Conservation (phyloP, 495 filamentous ascomycete species). For the Xylaria palmicola region DNA sequence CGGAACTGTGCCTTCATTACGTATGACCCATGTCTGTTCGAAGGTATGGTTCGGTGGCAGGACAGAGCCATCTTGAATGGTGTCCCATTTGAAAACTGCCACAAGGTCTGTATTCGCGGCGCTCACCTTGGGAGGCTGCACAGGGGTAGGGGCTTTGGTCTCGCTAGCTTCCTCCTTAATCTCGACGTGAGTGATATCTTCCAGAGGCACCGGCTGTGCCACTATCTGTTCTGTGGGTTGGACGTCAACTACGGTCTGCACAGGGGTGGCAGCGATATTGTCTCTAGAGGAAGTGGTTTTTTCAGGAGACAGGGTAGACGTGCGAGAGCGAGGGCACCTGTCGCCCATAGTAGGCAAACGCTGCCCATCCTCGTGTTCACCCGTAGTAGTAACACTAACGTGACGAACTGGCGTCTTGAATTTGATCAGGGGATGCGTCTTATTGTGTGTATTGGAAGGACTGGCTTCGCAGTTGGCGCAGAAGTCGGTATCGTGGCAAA, state of each 20-base stretch:
- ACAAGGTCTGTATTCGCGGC: slow-evolving; percentile 46
- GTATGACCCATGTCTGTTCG: slow-evolving; percentile 87
- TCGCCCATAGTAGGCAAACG: slow-evolving; percentile 68
- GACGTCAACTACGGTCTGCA: slow-evolving; percentile 72
- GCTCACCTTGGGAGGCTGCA: slow-evolving; percentile 5
- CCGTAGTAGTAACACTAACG: slow-evolving; percentile 81
- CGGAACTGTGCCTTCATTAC: slow-evolving; percentile 70
- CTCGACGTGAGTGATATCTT: slow-evolving; percentile 23
- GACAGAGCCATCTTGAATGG: slow-evolving; percentile 72
- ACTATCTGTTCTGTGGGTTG: slow-evolving; percentile 52
- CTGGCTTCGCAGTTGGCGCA: slow-evolving; percentile 90
- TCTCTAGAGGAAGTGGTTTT: slow-evolving; percentile 45
- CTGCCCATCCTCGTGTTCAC: slow-evolving; percentile 66
- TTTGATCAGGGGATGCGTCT: slow-evolving; percentile 93
- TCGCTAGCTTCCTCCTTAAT: slow-evolving; percentile 26
- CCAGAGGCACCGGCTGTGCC: slow-evolving; percentile 11
- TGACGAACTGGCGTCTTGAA: slow-evolving; percentile 92
- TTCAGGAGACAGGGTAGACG: slow-evolving; percentile 47
- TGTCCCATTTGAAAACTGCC: slow-evolving; percentile 78
- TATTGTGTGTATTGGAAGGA: slow-evolving; percentile 82
- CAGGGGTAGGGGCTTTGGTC: neutral
- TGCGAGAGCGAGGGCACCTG: slow-evolving; percentile 29
- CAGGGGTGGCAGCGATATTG: slow-evolving; percentile 58
- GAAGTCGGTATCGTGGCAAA: slow-evolving; percentile 95
- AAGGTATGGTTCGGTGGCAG: slow-evolving; percentile 69